These are phyloP conservation scores for Catharanthus roseus DNA, from an alignment of 257 asterid species.

Conservation along the genomic window DNA sequence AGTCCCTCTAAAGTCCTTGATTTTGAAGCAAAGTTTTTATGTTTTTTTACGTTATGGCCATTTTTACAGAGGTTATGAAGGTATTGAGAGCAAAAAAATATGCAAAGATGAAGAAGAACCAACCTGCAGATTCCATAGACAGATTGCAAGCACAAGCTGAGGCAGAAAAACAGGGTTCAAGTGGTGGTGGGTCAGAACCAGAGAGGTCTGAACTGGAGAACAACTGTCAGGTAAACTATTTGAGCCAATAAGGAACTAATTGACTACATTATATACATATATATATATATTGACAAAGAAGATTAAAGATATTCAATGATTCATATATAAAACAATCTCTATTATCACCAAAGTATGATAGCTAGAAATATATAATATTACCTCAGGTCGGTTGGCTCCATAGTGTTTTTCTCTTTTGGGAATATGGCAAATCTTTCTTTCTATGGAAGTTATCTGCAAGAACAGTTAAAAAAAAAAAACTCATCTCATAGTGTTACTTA, in stretches of 20 bases:
- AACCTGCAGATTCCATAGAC: conserved; percentile 25
- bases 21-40: too few species aligned
- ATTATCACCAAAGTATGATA: not conserved
- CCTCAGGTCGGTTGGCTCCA: too few species aligned
- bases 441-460: not conserved
- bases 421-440: not conserved
- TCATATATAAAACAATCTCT: not conserved
- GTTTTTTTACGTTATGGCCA: conserved; percentile 1
- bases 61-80: conserved; percentile 69
- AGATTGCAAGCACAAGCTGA: conserved; percentile 25
- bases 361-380: not conserved
- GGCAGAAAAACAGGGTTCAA: conserved; percentile 28
- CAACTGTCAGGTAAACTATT: conserved; percentile 31
- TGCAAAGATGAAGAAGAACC: conserved; percentile 61
- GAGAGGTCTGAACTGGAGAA: conserved; percentile 32
- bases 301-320: not conserved
- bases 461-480: too few species aligned
- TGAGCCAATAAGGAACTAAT: conserved; percentile 5
- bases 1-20: too few species aligned
- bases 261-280: not conserved
- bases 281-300: not conserved
- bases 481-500: too few species aligned
- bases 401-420: not conserved
- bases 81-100: conserved; percentile 72
- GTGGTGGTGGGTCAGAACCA: conserved; percentile 21